These are phyloP conservation scores for Bertia moriformis DNA, from an alignment of 2,329 filamentous ascomycete genomes.

Conservation along the genomic window DNA sequence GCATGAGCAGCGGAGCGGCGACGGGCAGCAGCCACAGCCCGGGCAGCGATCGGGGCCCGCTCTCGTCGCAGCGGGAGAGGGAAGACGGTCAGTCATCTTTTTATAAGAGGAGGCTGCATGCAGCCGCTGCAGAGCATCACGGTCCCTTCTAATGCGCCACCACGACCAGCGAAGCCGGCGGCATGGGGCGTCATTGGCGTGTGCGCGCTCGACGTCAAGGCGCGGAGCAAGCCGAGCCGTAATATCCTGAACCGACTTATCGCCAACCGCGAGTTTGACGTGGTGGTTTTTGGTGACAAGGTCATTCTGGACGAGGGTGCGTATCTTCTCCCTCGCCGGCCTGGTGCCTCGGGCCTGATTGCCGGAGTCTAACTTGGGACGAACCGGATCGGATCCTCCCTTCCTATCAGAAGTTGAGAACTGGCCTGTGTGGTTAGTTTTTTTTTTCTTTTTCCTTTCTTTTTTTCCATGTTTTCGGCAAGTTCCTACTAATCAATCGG, in stretches of 20 bases:
- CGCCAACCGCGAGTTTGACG: slow-evolving; percentile 82
- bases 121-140: background rate
- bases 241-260: slow-evolving; percentile 91
- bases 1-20: slow-evolving; percentile 71
- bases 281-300: slow-evolving; percentile 96
- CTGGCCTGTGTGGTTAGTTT: slow-evolving; percentile 71
- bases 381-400: slow-evolving; percentile 4
- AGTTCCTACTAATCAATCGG: slow-evolving; percentile 2
- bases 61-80: slow-evolving; percentile 37
- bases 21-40: slow-evolving; percentile 70
- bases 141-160: slow-evolving; percentile 13
- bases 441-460: slow-evolving; percentile 4
- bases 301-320: slow-evolving; percentile 83
- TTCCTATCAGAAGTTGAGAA: slow-evolving; percentile 83
- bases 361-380: slow-evolving; percentile 5
- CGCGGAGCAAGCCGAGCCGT: slow-evolving; percentile 86
- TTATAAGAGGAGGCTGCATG: too few species aligned
- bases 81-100: slow-evolving; percentile 29
- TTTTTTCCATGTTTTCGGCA: slow-evolving; percentile 3
- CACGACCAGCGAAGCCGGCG: slow-evolving; percentile 40
- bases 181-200: slow-evolving; percentile 68
- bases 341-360: too few species aligned
- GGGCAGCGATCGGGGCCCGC: slow-evolving; percentile 54
- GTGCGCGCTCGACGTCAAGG: slow-evolving; percentile 89
- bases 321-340: too few species aligned